Evolutionary conservation across 352 stramenopile genomes (phyloP).

Genomic region (Blastocystis hominis): DNA sequence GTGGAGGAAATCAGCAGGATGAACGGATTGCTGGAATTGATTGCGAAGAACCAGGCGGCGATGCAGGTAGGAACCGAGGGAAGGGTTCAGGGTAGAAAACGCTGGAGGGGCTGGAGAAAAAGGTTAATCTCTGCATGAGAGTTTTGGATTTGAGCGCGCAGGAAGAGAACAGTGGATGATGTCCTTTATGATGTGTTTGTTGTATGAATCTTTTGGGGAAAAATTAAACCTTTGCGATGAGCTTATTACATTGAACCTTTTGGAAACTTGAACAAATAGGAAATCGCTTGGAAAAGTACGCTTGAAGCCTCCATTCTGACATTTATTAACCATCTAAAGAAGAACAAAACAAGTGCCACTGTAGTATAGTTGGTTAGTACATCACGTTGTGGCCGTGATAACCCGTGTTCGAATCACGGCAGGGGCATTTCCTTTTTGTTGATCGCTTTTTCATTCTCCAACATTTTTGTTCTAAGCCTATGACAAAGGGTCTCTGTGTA

Average conservation of each 20-base stretch:
- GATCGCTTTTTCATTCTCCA: not conserved
- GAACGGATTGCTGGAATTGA: not conserved
- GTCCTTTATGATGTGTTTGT: not conserved
- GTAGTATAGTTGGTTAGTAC: slow-evolving; percentile 58
- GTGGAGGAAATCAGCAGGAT: not conserved
- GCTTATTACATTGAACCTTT: too few relatives aligned
- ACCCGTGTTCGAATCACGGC: slow-evolving; percentile 57
- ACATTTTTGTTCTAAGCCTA: not conserved
- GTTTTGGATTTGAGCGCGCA: not conserved
- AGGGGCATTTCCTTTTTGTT: slow-evolving; percentile 45
- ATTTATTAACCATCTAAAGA: not conserved
- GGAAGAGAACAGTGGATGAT: not conserved
- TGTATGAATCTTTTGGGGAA: not conserved
- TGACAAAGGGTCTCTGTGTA: not conserved
- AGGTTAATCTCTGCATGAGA: slow-evolving; percentile 3
- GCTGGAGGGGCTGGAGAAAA: not conserved
- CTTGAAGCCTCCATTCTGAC: too few relatives aligned
- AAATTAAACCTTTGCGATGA: too few relatives aligned
- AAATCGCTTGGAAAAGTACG: too few relatives aligned
- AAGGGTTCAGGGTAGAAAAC: not conserved
- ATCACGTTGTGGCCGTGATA: slow-evolving; percentile 58
- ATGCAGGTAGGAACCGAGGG: not conserved
- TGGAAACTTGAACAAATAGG: too few relatives aligned
- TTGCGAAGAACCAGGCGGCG: not conserved
- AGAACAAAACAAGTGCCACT: not conserved